A percentile compares a stretch with the other conserved stretches of the same genome.
Conservation (phyloP, 495 filamentous ascomycete species). For the Tuber brumale region DNA sequence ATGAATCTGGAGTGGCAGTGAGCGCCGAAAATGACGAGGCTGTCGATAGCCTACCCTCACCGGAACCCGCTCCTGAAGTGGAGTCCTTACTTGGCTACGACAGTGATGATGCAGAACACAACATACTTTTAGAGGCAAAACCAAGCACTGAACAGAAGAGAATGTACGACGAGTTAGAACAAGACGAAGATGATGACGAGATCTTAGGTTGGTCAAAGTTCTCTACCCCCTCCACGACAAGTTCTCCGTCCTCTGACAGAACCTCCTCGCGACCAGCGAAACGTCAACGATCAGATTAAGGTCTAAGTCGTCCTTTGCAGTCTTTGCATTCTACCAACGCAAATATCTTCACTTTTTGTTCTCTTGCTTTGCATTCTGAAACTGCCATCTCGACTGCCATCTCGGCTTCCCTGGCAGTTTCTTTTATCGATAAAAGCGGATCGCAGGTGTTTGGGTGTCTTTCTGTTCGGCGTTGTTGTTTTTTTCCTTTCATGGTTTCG, state of each 20-base stretch:
- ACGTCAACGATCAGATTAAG: conserved; percentile 1
- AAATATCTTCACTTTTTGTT: not conserved
- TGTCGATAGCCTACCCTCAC: conserved; percentile 16
- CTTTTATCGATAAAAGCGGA: not conserved
- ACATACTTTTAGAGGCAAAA: conserved; percentile 16
- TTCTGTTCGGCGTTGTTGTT: conserved; percentile 3
- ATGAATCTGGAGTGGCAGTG: conserved; percentile 14
- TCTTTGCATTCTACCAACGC: not conserved
- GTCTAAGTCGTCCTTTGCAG: conserved; percentile 1
- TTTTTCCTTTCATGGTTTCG: not conserved
- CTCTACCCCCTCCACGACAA: not conserved
- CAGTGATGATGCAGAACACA: conserved; percentile 22
- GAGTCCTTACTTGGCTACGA: conserved; percentile 34
- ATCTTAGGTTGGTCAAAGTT: conserved; percentile 5
- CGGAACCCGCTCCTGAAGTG: conserved; percentile 21
- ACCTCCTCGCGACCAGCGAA: not conserved
- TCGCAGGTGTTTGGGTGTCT: not conserved
- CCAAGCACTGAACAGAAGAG: conserved; percentile 28
- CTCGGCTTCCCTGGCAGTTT: not conserved
- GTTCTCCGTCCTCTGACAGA: conserved; percentile 4
- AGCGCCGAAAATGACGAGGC: conserved; percentile 17
- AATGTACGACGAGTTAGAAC: conserved; percentile 24
- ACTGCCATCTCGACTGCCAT: not conserved
- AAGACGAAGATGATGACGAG: conserved; percentile 14
- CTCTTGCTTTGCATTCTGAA: not conserved